phyloP scores from a whole-genome alignment of 768 basidiomycete genomes.

The Mycena leptocephala region DNA sequence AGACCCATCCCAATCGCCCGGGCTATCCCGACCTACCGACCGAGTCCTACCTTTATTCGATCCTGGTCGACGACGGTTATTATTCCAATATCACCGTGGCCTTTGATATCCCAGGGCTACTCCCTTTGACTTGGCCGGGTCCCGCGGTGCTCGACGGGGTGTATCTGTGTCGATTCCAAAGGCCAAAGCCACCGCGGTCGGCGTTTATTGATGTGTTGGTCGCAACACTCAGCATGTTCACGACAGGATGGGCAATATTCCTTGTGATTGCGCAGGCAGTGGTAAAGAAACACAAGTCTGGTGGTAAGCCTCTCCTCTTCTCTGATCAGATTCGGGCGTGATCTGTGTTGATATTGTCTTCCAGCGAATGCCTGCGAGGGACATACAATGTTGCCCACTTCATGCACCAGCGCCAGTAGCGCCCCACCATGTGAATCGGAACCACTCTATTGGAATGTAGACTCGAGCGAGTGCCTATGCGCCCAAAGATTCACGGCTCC shows the following conservation, averaged over 20 bases:
- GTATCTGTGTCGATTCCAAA: constrained; percentile 37
- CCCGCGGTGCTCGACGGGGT: constrained; percentile 26
- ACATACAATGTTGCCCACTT: too few relatives aligned
- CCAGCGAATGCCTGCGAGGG: too few relatives aligned
- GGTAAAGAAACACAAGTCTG: background rate
- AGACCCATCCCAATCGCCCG: background rate
- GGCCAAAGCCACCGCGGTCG: constrained; percentile 24
- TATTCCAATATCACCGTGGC: background rate
- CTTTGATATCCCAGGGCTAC: background rate
- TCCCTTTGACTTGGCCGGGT: background rate
- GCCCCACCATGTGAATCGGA: too few relatives aligned
- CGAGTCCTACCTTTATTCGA: constrained; percentile 5
- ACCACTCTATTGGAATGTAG: too few relatives aligned
- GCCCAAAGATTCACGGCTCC: too few relatives aligned
- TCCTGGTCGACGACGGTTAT: constrained; percentile 11
- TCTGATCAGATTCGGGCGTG: too few relatives aligned
- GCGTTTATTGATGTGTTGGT: constrained; percentile 42
- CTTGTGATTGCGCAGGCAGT: background rate
- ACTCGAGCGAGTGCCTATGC: too few relatives aligned
- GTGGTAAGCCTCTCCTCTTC: background rate
- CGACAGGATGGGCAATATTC: background rate
- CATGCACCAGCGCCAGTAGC: too few relatives aligned
- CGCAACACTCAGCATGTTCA: constrained; percentile 32
- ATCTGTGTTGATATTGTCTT: too few relatives aligned
- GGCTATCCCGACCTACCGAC: background rate